Percentiles rank a stretch among this genome's conserved stretches.
phyloP scores from a whole-genome alignment of 176 grass and related monocot species.

The Canna indica region DNA sequence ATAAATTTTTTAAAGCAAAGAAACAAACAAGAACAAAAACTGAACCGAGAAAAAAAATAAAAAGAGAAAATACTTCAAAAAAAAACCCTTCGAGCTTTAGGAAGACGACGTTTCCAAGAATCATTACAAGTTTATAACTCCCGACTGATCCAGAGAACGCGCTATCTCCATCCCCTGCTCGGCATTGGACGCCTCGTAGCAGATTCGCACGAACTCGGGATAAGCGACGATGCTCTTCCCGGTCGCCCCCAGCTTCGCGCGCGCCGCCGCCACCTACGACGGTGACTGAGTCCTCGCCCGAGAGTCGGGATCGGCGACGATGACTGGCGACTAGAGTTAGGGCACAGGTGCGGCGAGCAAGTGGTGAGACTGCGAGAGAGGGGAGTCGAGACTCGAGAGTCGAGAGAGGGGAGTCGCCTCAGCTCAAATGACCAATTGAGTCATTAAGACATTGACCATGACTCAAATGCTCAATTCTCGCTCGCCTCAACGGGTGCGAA shows the following conservation, averaged over 20 bases:
- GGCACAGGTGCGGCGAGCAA: no score
- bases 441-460: no score
- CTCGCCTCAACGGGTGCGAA: no score
- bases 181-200: slow-evolving; percentile 50
- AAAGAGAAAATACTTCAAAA: not conserved
- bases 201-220: slow-evolving; percentile 45
- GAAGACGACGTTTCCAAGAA: slow-evolving; percentile 70
- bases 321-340: no score
- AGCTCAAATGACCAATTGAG: no score
- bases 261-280: slow-evolving; percentile 57
- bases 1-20: not conserved
- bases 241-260: slow-evolving; percentile 41
- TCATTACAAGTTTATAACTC: slow-evolving; percentile 79
- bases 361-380: no score
- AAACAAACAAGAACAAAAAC: not conserved
- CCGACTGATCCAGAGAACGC: slow-evolving; percentile 73
- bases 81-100: slow-evolving; percentile 75
- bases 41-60: not conserved
- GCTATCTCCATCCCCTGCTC: slow-evolving; percentile 47
- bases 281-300: no score
- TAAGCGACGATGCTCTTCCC: slow-evolving; percentile 44
- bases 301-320: no score
- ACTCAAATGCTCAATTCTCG: no score
- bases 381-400: no score
- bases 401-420: no score